Conservation (phyloP, 1,284 basidiomycete species). For the Stygiomarasmius scandens region DNA sequence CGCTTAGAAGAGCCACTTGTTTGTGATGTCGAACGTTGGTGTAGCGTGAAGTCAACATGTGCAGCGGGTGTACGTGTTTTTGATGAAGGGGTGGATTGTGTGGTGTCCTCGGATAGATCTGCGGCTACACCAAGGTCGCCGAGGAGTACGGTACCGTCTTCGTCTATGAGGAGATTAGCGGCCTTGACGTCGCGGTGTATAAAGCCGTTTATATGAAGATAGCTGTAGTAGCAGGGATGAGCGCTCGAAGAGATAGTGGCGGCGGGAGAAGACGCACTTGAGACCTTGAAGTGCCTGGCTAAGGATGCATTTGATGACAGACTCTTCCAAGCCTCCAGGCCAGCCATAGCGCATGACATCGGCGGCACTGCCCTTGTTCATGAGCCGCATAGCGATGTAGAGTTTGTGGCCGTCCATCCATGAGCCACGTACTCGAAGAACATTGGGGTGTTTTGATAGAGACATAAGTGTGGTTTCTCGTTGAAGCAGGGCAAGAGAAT, state of each 20-base stretch:
- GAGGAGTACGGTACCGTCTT: conserved; percentile 86
- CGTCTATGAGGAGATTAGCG: conserved; percentile 86
- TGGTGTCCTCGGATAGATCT: conserved; percentile 69
- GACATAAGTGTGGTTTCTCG: conserved; percentile 92
- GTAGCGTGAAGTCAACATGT: conserved; percentile 3
- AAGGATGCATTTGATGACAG: conserved; percentile 81
- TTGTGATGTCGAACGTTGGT: conserved; percentile 10
- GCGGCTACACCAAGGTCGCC: conserved; percentile 90
- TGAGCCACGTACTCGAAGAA: conserved; percentile 85
- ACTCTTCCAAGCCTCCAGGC: conserved; percentile 86
- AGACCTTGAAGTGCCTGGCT: conserved; percentile 83
- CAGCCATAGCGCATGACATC: conserved; percentile 86
- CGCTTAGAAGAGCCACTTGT: conserved; percentile 20
- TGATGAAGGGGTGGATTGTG: conserved; percentile 21
- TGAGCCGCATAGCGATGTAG: conserved; percentile 85
- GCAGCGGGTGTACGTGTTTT: neutral
- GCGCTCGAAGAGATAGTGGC: conserved; percentile 1
- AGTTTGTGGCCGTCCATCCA: conserved; percentile 87
- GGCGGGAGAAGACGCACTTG: conserved; percentile 52
- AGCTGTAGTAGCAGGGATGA: conserved; percentile 43
- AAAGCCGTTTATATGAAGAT: conserved; percentile 87
- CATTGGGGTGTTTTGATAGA: conserved; percentile 90
- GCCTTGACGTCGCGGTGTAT: conserved; percentile 91
- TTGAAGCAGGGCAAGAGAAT: conserved; percentile 69
- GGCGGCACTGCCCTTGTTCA: conserved; percentile 86